These are phyloP conservation scores for Astraeus odoratus DNA, from an alignment of 768 basidiomycete genomes.

Conservation along the genomic window DNA sequence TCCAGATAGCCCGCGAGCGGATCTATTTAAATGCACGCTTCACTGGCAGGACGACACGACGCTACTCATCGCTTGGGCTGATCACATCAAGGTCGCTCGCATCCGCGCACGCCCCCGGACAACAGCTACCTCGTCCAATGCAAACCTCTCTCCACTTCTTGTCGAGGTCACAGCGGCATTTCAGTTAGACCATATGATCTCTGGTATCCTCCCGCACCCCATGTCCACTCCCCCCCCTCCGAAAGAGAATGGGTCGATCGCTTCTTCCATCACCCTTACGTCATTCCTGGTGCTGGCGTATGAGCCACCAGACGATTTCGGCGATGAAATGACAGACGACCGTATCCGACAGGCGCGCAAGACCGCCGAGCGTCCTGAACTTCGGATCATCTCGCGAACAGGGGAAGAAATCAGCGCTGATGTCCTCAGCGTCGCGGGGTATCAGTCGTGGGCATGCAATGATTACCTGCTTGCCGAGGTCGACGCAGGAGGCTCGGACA, in stretches of 20 bases:
- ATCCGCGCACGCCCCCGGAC: constrained; percentile 56
- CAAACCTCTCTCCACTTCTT: constrained; percentile 50
- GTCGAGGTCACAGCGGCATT: constrained; percentile 91
- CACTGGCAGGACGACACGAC: constrained; percentile 92
- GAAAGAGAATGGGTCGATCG: constrained; percentile 11
- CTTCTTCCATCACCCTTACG: constrained; percentile 36
- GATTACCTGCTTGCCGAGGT: constrained; percentile 75
- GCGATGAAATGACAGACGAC: constrained; percentile 65
- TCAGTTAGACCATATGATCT: constrained; percentile 91
- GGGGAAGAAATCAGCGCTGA: constrained; percentile 89
- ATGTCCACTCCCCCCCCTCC: constrained; percentile 25
- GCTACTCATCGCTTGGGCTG: constrained; percentile 89
- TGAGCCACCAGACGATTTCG: constrained; percentile 64
- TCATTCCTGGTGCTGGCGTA: constrained; percentile 88
- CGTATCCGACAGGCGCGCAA: constrained; percentile 72
- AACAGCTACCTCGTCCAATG: constrained; percentile 32
- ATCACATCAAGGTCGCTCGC: constrained; percentile 84
- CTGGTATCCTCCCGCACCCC: constrained; percentile 81
- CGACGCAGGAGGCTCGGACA: constrained; percentile 13
- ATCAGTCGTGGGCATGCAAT: constrained; percentile 82
- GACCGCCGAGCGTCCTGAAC: constrained; percentile 85
- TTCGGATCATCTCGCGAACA: constrained; percentile 81
- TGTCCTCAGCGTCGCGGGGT: constrained; percentile 71
- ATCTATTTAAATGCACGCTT: constrained; percentile 89
- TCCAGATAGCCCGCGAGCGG: constrained; percentile 78